Evolutionary conservation across 257 asterid genomes (phyloP), one percentile per base, ranked within the genome.

Genomic region (Buddleja alternifolia): DNA sequence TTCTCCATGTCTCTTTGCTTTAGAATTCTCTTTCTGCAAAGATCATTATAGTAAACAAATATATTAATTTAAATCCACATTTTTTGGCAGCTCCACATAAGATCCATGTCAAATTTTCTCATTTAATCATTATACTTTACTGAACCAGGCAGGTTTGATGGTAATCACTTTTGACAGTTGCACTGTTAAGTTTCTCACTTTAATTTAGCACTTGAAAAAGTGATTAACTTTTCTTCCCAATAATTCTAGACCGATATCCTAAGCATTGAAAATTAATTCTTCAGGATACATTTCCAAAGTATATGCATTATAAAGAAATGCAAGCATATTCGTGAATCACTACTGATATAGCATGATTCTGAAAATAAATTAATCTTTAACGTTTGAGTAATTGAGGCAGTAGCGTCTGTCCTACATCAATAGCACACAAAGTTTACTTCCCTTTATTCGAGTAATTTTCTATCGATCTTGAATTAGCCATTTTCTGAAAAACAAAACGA

Each of bases 1-100:
- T 82, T 84, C 85, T 60, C 60, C 71, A 72, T 68, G 81, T 64
- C 72, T 65, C 19, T 24, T 60, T 48, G 47, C 68, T 75, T 78
- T 69, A 24, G 60, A 63, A 60, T 36, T 62, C 63, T 65, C 54
- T 65, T 51, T 73, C 50, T 41, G 7, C 53, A 41, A 60, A 19
- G 3, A 1, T 56, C 29, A 36, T 62, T 66, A 16, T 40, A 51
- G 12, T 56, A 47, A 52, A 20, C 44, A 67, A 63, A 71, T 16
- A 8, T 20, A 15, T 42, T 48, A 8, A 17, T 10, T 51, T 17
- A n/a, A 7, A 20, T 62, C 29, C 32, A 12, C 8, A 9, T 11
- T 53, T 51, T 24, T 48, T 52, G 34, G 5, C 34, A 29, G 34
- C 5, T 29, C 5, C 5, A 29, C 34, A 29, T 29, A 29, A 29